Conservation (phyloP, 345 rosid genomes). For the Gossypioides kirkii region DNA sequence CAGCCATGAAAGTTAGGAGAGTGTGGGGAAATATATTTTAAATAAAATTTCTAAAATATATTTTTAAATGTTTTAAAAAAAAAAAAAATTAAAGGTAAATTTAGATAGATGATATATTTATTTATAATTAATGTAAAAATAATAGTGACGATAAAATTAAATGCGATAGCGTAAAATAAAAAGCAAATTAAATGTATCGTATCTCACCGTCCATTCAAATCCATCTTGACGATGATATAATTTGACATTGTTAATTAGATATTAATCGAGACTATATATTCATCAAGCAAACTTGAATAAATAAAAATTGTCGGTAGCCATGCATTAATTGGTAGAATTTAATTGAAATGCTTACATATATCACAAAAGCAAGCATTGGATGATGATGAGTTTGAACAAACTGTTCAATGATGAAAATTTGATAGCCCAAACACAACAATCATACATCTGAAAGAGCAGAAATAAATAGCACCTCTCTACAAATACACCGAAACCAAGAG, state of each 20-base stretch:
- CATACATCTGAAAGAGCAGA: background rate
- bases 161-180: no score
- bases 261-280: background rate
- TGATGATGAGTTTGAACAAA: constrained; percentile 4
- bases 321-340: background rate
- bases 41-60: no score
- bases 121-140: no score
- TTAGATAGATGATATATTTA: no score
- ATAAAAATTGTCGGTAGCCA: background rate
- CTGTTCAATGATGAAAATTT: background rate
- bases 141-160: no score
- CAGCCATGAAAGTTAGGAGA: background rate
- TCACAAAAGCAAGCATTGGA: background rate
- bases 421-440: background rate
- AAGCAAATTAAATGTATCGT: no score
- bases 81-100: no score
- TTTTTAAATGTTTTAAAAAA: no score
- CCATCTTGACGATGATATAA: background rate
- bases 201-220: no score
- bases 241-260: background rate
- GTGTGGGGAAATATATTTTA: background rate
- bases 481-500: background rate
- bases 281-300: background rate
- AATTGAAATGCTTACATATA: background rate
- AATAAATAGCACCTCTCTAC: background rate